Evolutionary conservation across 2,329 filamentous ascomycete species (phyloP).

Genomic region (Harringtonia aguacate): DNA sequence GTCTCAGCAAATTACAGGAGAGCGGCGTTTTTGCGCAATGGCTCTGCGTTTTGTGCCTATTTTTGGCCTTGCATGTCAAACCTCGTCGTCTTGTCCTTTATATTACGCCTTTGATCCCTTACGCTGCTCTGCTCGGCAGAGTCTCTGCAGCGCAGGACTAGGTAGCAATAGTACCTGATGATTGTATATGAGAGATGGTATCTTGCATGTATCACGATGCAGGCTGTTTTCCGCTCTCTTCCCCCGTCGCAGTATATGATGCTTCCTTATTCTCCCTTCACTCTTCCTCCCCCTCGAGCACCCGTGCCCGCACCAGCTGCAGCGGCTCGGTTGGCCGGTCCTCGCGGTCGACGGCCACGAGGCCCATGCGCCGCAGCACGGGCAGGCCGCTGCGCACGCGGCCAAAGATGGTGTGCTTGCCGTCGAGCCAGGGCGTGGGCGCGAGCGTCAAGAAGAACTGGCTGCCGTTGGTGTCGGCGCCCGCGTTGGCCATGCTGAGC

Average conservation of each 20-base stretch:
- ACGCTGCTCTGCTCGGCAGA: too few species aligned
- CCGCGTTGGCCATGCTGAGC: conserved; percentile 94
- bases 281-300: conserved; percentile 39
- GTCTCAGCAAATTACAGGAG: too few species aligned
- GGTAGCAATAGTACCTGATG: too few species aligned
- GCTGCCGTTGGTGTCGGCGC: conserved; percentile 84
- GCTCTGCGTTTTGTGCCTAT: too few species aligned
- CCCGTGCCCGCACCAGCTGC: conserved; percentile 62
- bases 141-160: too few species aligned
- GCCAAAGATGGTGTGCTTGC: conserved; percentile 95
- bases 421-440: conserved; percentile 91
- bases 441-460: conserved; percentile 96
- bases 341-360: conserved; percentile 72
- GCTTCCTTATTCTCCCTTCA: too few species aligned
- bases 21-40: too few species aligned
- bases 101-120: neutral
- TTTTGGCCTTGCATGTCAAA: neutral
- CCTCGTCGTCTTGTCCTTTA: neutral
- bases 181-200: too few species aligned
- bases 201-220: too few species aligned
- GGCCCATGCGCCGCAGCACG: conserved; percentile 76
- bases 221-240: too few species aligned
- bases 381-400: conserved; percentile 74
- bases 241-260: too few species aligned
- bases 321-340: conserved; percentile 77